A percentile compares a stretch with the other conserved stretches of the same genome.
Conservation (phyloP, 1,284 basidiomycete genomes). For the Rhodotorula glutinis region DNA sequence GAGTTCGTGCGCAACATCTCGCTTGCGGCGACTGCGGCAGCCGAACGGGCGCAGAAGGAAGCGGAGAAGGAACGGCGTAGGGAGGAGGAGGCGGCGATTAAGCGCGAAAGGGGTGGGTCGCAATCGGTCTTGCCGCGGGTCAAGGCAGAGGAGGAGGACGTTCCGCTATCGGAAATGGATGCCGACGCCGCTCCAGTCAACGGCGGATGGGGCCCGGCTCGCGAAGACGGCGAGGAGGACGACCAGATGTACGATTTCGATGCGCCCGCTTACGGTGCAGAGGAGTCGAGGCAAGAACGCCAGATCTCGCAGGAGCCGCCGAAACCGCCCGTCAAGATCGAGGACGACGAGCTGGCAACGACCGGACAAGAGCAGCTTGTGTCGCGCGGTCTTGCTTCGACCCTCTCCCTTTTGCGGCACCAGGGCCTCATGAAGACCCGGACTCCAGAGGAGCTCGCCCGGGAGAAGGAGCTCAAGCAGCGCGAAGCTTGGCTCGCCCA, state of each 20-base stretch:
- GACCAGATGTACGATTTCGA: slow-evolving; percentile 21
- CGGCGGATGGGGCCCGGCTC: slow-evolving; percentile 61
- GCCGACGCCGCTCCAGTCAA: slow-evolving; percentile 50
- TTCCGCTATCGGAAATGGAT: slow-evolving; percentile 43
- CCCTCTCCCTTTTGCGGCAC: slow-evolving; percentile 80
- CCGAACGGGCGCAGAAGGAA: slow-evolving; percentile 45
- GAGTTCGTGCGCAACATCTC: slow-evolving; percentile 88
- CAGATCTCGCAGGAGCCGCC: slow-evolving; percentile 2
- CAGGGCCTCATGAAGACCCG: slow-evolving; percentile 79
- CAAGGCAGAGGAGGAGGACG: slow-evolving; percentile 31
- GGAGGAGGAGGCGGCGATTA: not conserved
- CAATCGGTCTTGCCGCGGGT: slow-evolving; percentile 47
- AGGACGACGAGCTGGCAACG: slow-evolving; percentile 31
- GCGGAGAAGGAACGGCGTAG: slow-evolving; percentile 40
- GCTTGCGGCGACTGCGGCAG: slow-evolving; percentile 49
- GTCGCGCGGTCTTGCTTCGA: slow-evolving; percentile 77
- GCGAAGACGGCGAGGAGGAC: slow-evolving; percentile 52
- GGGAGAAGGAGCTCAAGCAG: slow-evolving; percentile 77
- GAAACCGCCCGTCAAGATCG: slow-evolving; percentile 17
- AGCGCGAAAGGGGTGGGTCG: slow-evolving; percentile 40
- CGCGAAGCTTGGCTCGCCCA: slow-evolving; percentile 88
- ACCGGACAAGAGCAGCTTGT: slow-evolving; percentile 65
- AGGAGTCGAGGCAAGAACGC: not conserved
- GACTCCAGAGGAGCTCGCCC: slow-evolving; percentile 65
- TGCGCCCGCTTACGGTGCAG: not conserved